phyloP scores from a whole-genome alignment of 768 basidiomycete species.

The Lyophyllum semitale region DNA sequence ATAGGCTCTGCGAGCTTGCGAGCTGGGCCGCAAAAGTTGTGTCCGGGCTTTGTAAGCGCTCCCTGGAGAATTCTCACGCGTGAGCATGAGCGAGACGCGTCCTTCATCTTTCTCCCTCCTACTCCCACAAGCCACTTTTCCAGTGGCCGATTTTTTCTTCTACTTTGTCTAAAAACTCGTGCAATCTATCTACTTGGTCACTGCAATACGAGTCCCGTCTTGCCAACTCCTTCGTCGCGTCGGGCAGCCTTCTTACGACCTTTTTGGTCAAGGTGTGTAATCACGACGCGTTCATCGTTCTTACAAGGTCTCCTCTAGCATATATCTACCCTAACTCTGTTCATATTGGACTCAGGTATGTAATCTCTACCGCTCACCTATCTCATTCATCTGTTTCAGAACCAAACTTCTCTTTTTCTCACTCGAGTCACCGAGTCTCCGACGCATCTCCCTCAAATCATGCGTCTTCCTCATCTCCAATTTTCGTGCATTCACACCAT shows the following conservation, averaged over 20 bases:
- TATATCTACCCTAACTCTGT: no score
- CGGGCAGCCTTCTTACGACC: background rate
- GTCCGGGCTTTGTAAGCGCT: background rate
- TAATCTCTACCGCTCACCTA: no score
- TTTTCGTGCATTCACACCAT: no score
- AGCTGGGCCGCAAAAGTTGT: background rate
- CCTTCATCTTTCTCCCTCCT: background rate
- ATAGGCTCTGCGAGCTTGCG: conserved; percentile 2
- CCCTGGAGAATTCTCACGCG: background rate
- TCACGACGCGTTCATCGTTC: no score
- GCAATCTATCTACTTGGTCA: background rate
- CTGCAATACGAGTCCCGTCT: background rate
- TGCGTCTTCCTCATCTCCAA: no score
- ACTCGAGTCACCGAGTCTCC: no score
- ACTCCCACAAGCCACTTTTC: background rate
- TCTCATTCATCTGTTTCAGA: no score
- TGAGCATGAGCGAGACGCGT: background rate
- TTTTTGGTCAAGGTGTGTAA: background rate
- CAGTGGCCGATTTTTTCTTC: conserved; percentile 7
- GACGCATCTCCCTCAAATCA: no score
- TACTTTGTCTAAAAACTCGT: conserved; percentile 1
- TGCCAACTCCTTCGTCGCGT: background rate
- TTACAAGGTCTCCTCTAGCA: no score
- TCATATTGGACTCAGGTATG: no score
- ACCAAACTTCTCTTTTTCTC: no score